Evolutionary conservation across 495 filamentous ascomycete genomes (phyloP).

Genomic region (Podospora fimiseda): DNA sequence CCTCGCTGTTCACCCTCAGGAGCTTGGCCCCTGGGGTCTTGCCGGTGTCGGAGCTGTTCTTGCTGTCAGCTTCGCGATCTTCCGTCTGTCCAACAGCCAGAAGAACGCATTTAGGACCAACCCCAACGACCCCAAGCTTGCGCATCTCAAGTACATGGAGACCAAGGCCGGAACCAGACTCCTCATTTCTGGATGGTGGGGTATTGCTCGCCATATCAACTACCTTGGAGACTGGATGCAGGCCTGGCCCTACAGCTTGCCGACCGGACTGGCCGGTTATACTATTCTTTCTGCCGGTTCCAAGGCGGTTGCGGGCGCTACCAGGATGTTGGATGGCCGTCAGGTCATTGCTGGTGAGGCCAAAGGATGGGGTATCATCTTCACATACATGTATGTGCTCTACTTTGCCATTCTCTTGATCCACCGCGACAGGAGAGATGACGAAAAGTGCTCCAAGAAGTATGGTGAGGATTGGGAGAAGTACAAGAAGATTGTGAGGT

Average conservation of each 20-base stretch:
- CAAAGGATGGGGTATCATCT: slow-evolving; percentile 71
- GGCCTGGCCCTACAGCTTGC: slow-evolving; percentile 85
- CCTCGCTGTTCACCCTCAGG: slow-evolving; percentile 71
- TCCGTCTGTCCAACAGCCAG: slow-evolving; percentile 85
- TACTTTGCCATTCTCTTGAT: slow-evolving; percentile 89
- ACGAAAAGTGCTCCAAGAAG: slow-evolving; percentile 86
- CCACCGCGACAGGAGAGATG: slow-evolving; percentile 86
- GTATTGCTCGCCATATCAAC: slow-evolving; percentile 86
- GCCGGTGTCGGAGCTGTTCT: slow-evolving; percentile 58
- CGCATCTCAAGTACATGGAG: slow-evolving; percentile 79
- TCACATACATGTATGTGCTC: slow-evolving; percentile 92
- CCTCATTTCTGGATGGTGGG: slow-evolving; percentile 93
- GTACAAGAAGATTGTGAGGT: slow-evolving; percentile 78
- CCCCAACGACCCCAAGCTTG: slow-evolving; percentile 72
- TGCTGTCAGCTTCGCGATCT: slow-evolving; percentile 72
- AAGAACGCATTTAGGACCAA: slow-evolving; percentile 92
- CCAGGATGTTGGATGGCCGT: slow-evolving; percentile 52
- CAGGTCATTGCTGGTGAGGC: slow-evolving; percentile 65
- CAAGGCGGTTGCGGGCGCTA: slow-evolving; percentile 34
- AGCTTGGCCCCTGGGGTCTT: slow-evolving; percentile 61
- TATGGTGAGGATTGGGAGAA: slow-evolving; percentile 92
- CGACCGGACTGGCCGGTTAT: slow-evolving; percentile 83
- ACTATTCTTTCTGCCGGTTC: slow-evolving; percentile 49
- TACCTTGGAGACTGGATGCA: slow-evolving; percentile 97
- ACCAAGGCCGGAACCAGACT: slow-evolving; percentile 76